Percentiles rank a stretch among this genome's conserved stretches.
These are phyloP conservation scores for Fusarium newnesense DNA, from an alignment of 2,329 filamentous ascomycete genomes.

Conservation along the genomic window DNA sequence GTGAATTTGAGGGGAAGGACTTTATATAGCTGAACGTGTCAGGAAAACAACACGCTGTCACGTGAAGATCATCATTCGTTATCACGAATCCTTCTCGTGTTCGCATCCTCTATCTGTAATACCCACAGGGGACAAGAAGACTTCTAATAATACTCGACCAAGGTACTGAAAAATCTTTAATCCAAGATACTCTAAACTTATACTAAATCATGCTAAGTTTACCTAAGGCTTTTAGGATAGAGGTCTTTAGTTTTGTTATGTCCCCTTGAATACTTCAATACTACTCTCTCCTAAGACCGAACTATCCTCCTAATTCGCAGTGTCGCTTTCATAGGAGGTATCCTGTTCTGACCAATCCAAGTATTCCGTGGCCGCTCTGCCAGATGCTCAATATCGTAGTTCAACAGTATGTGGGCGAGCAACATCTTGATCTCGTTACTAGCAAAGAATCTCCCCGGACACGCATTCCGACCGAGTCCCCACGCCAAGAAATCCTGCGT, in stretches of 20 bases:
- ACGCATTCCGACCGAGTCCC: conserved; percentile 1
- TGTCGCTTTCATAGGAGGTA: conserved; percentile 7
- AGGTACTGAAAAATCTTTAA: too few species aligned
- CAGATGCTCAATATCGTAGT: conserved; percentile 4
- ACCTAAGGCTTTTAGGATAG: too few species aligned
- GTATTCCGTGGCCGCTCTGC: not conserved
- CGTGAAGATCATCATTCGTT: not conserved
- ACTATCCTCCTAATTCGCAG: not conserved
- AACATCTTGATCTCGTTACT: conserved; percentile 11
- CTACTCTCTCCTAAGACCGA: too few species aligned
- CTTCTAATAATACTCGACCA: too few species aligned
- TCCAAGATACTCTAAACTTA: too few species aligned
- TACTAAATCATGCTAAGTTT: too few species aligned
- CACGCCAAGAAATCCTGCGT: not conserved
- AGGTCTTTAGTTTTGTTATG: too few species aligned
- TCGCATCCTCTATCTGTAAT: not conserved
- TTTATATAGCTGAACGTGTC: not conserved
- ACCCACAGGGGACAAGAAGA: too few species aligned
- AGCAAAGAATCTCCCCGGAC: conserved; percentile 3
- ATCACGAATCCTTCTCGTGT: not conserved
- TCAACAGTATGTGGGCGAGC: not conserved
- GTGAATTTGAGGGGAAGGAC: not conserved
- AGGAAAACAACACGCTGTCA: not conserved
- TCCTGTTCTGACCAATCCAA: conserved; percentile 6
- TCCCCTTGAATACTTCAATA: too few species aligned